Evolutionary conservation across 805 yeast species (phyloP), one percentile per base, ranked within the genome.

Genomic region (Phaffomyces antillensis): DNA sequence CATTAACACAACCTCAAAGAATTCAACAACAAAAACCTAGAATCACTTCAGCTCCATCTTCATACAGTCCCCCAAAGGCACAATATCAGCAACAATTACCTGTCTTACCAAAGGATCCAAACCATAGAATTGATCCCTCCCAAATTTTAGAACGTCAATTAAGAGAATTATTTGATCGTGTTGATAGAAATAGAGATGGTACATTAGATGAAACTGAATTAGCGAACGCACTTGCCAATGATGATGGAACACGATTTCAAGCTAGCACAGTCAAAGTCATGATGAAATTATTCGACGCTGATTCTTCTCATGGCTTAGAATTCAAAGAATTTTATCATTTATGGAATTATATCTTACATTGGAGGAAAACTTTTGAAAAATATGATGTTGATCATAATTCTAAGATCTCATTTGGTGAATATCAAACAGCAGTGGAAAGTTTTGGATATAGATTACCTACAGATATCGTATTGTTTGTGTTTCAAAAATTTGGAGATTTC

Each of bases 271-370:
- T 83, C 34, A 59, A 68, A 41, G 63, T 82, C 32, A 81, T 83
- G 83, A 75, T 82, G 48, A 72, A 75, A 55, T 62, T 83, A 55
- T 82, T 83, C 58, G 81, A 80, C 52, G 71, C 73, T 40, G 71
- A 72, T 48, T 63, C 65, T 16, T 67, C 67, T 24, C 67, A 72
- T 9, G 61, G 71, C 3, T 63, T 75, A 13, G 70, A 72, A 39
- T 79, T 77, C 50, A 77, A 72, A 40, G 89, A 83, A 61, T 83
- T 83, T 54, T 76, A 75, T 42, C 78, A 79, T 47, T 64, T 83
- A 44, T 81, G 87, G 86, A 78, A 80, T 55, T 80, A 82, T 52
- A 64, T 83, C 37, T 67, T 77, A 18, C 83, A 83, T 40, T 83
- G 86, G 77, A 74, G 81, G 46, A 78, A 74, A 57, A 66, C 79